Evolutionary conservation across 768 basidiomycete genomes (phyloP), one percentile per base, ranked within the genome.

Genomic region (Leccinum obscurum): DNA sequence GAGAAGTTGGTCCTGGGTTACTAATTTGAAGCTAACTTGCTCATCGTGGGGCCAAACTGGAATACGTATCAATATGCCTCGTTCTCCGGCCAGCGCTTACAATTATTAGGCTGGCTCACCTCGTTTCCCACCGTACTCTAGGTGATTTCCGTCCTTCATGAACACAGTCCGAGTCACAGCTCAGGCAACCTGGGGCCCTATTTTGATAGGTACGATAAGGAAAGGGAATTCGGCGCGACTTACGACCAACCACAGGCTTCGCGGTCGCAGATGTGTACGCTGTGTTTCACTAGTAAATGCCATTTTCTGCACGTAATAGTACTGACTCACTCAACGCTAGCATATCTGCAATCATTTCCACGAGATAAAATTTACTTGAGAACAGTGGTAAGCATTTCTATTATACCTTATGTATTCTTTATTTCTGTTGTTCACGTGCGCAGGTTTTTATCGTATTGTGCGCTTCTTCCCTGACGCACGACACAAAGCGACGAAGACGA

Each of bases 341-440:
- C 41, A 44, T 70, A 70, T 39, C 13, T 62, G 10, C 46, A 35
- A 48, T 48, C 57, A 0, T 70, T 70, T 60, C 67, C 67, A 2
- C 39, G 9, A 10, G 69, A 70, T 28, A 17, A 14, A 24, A 11
- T 50, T 11, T 39, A 32, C 5, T 11, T 71, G 6, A 71, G 56
- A 50, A 7, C 20, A 7, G 20, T 60, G 59, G 69, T 69, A 8
- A 59, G 69, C 24, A 15, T 26, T 22, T 41, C 11, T 1, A n/a
- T 26, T n/a, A n/a, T n/a, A 9, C 41, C 2, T 44, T n/a, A 26
- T 9, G 9, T 44, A 44, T n/a, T 10, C 9, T n/a, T 44, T n/a
- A n/a, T 4, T 44, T 26, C 24, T 26, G 24, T 26, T 26, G 24
- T 44, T 44, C 41, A n/a, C n/a, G 24, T 22, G 6, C 51, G 62